A percentile compares a stretch with the other conserved stretches of the same genome.
phyloP scores from a whole-genome alignment of 2,329 filamentous ascomycete genomes.

The Saccharata proteae region DNA sequence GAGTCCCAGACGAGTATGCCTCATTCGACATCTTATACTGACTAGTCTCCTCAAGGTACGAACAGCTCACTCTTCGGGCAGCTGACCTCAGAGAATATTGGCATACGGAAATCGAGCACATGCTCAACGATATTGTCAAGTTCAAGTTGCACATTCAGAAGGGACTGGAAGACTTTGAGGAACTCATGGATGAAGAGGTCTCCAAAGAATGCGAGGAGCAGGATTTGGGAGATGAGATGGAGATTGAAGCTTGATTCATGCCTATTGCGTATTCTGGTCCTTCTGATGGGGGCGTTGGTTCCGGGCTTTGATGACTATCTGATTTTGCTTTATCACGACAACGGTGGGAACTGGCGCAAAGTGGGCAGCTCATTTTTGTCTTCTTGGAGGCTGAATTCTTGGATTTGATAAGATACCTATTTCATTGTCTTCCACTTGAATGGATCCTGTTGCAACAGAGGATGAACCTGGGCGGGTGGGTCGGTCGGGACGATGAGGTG shows the following conservation, averaged over 20 bases:
- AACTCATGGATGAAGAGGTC: conserved; percentile 87
- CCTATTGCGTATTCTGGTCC: background rate
- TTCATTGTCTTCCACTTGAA: too few species aligned
- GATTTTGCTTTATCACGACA: too few species aligned
- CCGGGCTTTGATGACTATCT: too few species aligned
- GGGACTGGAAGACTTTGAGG: conserved; percentile 84
- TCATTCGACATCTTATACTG: conserved; percentile 2
- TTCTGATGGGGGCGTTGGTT: too few species aligned
- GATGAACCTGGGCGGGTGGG: too few species aligned
- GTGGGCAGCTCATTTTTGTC: too few species aligned
- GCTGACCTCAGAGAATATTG: conserved; percentile 84
- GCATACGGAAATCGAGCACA: conserved; percentile 92
- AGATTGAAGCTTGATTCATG: conserved; percentile 4
- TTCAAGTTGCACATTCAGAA: conserved; percentile 98
- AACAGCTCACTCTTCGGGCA: conserved; percentile 76
- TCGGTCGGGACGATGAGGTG: too few species aligned
- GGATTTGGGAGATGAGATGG: conserved; percentile 22
- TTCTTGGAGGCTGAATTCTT: background rate
- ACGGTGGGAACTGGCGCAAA: too few species aligned
- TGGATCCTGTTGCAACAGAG: too few species aligned
- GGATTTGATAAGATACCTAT: too few species aligned
- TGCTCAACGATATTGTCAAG: conserved; percentile 93
- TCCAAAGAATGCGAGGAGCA: conserved; percentile 48
- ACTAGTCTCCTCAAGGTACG: conserved; percentile 49
- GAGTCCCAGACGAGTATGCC: conserved; percentile 25